Base-by-base conservation (phyloP, 495 filamentous ascomycete genomes). In the Aspergillus sclerotiicarbonarius region DNA sequence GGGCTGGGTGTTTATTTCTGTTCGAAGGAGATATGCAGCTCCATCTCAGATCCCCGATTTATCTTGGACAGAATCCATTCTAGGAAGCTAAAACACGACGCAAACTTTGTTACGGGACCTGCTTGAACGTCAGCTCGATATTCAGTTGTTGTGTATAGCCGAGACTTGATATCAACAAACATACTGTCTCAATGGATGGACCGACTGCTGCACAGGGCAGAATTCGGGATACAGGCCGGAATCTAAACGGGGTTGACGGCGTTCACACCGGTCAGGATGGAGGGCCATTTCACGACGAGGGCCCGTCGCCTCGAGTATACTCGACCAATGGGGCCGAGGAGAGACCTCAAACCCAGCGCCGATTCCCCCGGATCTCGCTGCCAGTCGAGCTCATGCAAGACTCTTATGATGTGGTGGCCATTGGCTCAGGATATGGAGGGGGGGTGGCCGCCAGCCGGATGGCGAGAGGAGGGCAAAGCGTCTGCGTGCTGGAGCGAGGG, bases 401-500 rank as follows among this genome's bases (percentile, higher is more conserved):
- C 15, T 51, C 49, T 18, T 51, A 51, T 33, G 49, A 51, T 33
- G 49, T 51, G 10, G 49, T 51, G 5, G 49, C 20, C 13, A 33
- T 51, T 16, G 49, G 49, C 10, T 51, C 49, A 19, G 49, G 49
- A 12, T 51, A 51, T 18, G 49, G 49, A n/a, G 49, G 49, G 8
- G 49, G 49, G 7, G 49, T 51, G 25, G 49, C 49, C 15, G 49
- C 49, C 18, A 51, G 49, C 12, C 30, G 49, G 16, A 51, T 51
- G 49, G 49, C 49, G 49, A 13, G 49, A 18, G 49, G 49, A 10
- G 29, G 49, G 2, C 49, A 51, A 33, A 31, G 49, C 30, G 49
- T 51, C 7, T 51, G 49, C 16, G 49, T 51, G 3, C 49, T 51
- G 0, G 49, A 51, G 31, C 29, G 49, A 35, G 49, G 49, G 15